Conservation (phyloP, 1,284 basidiomycete genomes). For the Heliocybe sulcata region DNA sequence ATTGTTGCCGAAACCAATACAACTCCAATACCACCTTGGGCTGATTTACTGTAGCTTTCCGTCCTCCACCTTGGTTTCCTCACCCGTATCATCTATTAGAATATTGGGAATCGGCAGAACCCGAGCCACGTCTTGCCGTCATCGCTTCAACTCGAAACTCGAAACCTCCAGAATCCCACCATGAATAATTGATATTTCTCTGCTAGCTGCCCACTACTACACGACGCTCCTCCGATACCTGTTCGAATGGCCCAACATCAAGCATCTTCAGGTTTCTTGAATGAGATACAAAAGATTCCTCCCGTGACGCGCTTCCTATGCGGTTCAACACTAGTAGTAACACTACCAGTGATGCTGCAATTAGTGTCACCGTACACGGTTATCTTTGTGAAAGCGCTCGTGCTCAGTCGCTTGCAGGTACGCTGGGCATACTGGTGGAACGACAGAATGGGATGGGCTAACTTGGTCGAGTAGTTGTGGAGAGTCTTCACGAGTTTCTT, state of each 20-base stretch:
- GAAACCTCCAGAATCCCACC: background rate
- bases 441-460: background rate
- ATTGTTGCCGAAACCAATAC: too few relatives aligned
- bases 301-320: conserved; percentile 77
- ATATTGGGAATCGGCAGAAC: too few relatives aligned
- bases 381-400: conserved; percentile 44
- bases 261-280: conserved; percentile 18
- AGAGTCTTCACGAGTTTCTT: conserved; percentile 75
- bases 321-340: conserved; percentile 52
- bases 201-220: background rate
- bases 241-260: background rate
- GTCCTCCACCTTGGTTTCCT: too few relatives aligned
- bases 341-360: conserved; percentile 53
- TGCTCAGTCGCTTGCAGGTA: conserved; percentile 48
- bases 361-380: conserved; percentile 49
- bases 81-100: too few relatives aligned
- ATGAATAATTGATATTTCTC: background rate
- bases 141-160: background rate
- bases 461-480: conserved; percentile 51
- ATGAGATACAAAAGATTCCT: conserved; percentile 75
- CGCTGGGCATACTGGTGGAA: conserved; percentile 16
- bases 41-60: too few relatives aligned
- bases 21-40: too few relatives aligned
- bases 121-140: background rate
- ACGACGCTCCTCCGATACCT: background rate